Evolutionary conservation across 305 asterid species (phyloP), one percentile per base, ranked within the genome.

Genomic region (Coffea humblotiana): DNA sequence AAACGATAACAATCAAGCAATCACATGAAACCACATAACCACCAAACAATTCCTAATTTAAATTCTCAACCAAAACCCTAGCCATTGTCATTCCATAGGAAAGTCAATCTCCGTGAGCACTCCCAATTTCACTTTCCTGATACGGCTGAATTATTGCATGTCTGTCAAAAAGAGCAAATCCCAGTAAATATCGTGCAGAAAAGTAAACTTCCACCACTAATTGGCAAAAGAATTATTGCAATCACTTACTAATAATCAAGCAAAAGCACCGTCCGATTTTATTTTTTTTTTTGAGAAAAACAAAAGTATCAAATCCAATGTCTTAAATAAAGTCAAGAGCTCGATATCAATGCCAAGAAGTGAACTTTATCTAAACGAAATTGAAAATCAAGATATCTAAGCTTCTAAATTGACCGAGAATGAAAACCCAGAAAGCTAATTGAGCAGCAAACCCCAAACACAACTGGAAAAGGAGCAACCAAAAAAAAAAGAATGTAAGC

Each of bases 61-160:
- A 73, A 65, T 74, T 80, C 70, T 54, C 72, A 64, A 16, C n/a
- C 76, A 63, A 80, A 79, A 79, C 91, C 79, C 89, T 82, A 84
- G 81, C 58, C 83, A 49, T 60, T 76, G 64, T 76, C 60, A 43
- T 68, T 75, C 74, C 76, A 58, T 74, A 78, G 84, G 19, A 60
- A 76, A 72, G 78, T 71, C 78, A 70, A 83, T 71, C 80, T 72
- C 85, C 72, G 68, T 72, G 82, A 80, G 77, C 65, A 85, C 29
- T 77, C 85, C 65, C 64, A 80, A 81, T 80, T 54, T 70, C 45
- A 54, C 80, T 52, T 63, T 58, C 80, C 81, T 61, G 65, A 70
- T 65, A 65, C 73, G 78, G 71, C 78, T 47, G 52, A 43, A 77
- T 52, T 54, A 78, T 65, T 8, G 60, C 78, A 82, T 81, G 86